phyloP scores from a whole-genome alignment of 1,284 basidiomycete species.

The Testicularia cyperi region DNA sequence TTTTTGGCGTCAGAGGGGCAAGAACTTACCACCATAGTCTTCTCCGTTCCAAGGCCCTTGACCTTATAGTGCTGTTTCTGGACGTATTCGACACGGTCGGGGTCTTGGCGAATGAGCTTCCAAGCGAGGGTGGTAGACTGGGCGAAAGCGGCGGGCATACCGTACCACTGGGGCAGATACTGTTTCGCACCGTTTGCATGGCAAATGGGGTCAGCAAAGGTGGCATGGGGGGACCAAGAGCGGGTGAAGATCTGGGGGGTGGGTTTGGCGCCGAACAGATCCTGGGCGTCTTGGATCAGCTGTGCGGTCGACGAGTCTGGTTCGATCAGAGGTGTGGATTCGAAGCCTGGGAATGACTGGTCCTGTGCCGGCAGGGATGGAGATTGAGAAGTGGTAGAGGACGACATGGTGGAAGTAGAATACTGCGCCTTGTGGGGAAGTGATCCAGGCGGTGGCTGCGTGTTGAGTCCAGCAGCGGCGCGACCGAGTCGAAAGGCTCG shows the following conservation, averaged over 20 bases:
- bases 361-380: conserved; percentile 1
- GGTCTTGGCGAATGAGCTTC: conserved; percentile 64
- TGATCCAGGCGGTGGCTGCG: background rate
- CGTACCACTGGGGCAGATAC: conserved; percentile 65
- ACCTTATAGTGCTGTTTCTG: conserved; percentile 68
- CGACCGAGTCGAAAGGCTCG: background rate
- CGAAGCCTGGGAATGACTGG: conserved; percentile 1
- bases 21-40: conserved; percentile 64
- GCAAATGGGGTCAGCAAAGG: conserved; percentile 65
- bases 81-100: conserved; percentile 67
- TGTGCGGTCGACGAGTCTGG: conserved; percentile 1
- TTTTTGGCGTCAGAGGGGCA: too few species aligned
- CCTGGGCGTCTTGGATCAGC: conserved; percentile 10
- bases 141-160: conserved; percentile 67
- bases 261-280: conserved; percentile 68
- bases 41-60: conserved; percentile 63
- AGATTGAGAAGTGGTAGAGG: background rate
- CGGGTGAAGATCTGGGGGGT: conserved; percentile 67
- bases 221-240: conserved; percentile 67
- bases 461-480: background rate
- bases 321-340: background rate
- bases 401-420: conserved; percentile 14
- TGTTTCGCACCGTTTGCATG: conserved; percentile 9
- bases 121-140: conserved; percentile 65
- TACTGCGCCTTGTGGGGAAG: background rate